phyloP scores from a whole-genome alignment of 768 basidiomycete genomes.

The Coprinopsis marcescibilis region DNA sequence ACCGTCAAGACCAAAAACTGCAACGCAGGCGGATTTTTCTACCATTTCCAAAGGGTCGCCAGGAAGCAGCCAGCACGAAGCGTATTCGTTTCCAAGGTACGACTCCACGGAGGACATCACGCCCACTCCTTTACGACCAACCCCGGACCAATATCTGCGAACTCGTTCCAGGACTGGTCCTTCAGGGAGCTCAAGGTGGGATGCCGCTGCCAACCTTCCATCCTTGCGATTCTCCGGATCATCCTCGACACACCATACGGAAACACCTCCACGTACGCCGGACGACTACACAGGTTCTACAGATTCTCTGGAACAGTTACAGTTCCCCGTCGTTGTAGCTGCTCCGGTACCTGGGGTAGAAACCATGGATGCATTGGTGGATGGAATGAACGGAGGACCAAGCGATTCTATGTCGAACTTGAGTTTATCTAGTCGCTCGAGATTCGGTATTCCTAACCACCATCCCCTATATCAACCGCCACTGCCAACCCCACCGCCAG shows the following conservation, averaged over 20 bases:
- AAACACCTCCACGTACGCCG: slow-evolving; percentile 70
- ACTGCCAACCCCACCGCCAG: slow-evolving; percentile 77
- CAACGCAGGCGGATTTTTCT: slow-evolving; percentile 10
- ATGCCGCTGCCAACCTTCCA: slow-evolving; percentile 37
- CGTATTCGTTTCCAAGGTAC: slow-evolving; percentile 37
- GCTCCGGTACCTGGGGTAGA: slow-evolving; percentile 78
- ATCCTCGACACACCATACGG: slow-evolving; percentile 61
- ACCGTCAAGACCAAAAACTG: slow-evolving; percentile 10
- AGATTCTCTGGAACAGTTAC: slow-evolving; percentile 36
- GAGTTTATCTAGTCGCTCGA: slow-evolving; percentile 40
- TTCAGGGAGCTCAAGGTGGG: slow-evolving; percentile 42
- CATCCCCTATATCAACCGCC: slow-evolving; percentile 82
- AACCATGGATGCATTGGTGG: slow-evolving; percentile 83
- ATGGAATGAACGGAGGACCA: slow-evolving; percentile 77
- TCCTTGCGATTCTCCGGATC: slow-evolving; percentile 59
- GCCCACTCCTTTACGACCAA: slow-evolving; percentile 17
- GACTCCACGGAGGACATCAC: slow-evolving; percentile 27
- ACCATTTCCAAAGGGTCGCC: neutral
- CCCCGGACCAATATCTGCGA: slow-evolving; percentile 33
- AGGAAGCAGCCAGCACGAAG: slow-evolving; percentile 18
- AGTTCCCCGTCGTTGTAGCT: slow-evolving; percentile 64
- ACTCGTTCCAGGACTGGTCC: slow-evolving; percentile 56
- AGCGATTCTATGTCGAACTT: slow-evolving; percentile 43
- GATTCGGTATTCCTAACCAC: slow-evolving; percentile 53
- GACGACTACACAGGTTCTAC: slow-evolving; percentile 36